A percentile compares a stretch with the other conserved stretches of the same genome.
Evolutionary conservation across 164 flowering plant genomes (phyloP).

Genomic region (Paratinospora sagittata): DNA sequence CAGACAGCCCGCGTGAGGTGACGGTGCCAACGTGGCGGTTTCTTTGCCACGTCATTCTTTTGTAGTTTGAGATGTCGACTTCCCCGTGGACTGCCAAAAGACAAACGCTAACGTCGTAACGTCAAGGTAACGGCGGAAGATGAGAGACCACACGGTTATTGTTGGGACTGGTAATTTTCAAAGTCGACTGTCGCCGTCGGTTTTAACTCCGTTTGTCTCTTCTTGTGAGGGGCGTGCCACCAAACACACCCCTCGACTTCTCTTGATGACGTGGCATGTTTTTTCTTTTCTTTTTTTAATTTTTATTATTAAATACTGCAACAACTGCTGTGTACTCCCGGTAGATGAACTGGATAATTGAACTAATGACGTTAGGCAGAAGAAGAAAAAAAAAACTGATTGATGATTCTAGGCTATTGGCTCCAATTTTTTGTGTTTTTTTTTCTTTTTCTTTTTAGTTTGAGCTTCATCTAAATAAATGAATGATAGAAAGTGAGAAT

Average conservation of each 20-base stretch:
- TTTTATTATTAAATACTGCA: too few relatives aligned
- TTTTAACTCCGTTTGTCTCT: background rate
- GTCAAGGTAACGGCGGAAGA: background rate
- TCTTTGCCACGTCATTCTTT: conserved; percentile 9
- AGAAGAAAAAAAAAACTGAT: too few relatives aligned
- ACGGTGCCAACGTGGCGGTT: conserved; percentile 14
- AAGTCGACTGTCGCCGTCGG: conserved; percentile 12
- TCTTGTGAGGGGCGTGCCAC: background rate
- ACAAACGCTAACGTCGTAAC: conserved; percentile 10
- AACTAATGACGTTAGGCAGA: too few relatives aligned
- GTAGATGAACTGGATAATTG: too few relatives aligned
- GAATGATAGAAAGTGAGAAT: too few relatives aligned
- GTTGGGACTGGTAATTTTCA: background rate
- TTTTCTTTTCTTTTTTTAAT: too few relatives aligned
- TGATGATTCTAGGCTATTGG: too few relatives aligned
- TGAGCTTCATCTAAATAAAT: too few relatives aligned
- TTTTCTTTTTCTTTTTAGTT: too few relatives aligned
- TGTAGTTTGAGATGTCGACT: conserved; percentile 10
- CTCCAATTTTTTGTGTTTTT: too few relatives aligned
- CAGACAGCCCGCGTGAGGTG: conserved; percentile 22
- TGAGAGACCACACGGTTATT: background rate
- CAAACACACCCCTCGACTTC: background rate
- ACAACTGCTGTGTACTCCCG: background rate
- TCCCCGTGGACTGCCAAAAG: conserved; percentile 23
- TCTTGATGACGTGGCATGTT: background rate